Evolutionary conservation across 1,284 basidiomycete genomes (phyloP).

Genomic region (Trametes hirsuta): DNA sequence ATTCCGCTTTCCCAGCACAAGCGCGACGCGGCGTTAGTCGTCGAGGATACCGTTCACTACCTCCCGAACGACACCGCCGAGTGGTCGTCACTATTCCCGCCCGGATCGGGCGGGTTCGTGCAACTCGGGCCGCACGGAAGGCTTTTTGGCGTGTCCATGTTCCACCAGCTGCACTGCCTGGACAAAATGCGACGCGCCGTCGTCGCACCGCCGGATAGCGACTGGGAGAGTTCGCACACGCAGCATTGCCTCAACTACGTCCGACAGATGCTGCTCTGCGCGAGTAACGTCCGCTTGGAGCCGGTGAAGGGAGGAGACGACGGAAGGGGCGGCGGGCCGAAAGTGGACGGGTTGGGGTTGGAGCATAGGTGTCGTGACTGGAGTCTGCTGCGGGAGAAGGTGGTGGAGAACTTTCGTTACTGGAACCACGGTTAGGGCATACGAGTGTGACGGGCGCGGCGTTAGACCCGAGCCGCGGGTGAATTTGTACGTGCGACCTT

Average conservation of each 20-base stretch:
- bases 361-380: constrained; percentile 10
- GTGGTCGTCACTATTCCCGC: constrained; percentile 8
- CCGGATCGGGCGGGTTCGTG: constrained; percentile 29
- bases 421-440: no score
- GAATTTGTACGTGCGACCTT: no score
- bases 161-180: constrained; percentile 44
- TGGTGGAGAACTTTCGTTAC: neutral
- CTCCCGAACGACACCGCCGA: constrained; percentile 5
- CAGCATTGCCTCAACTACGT: constrained; percentile 15
- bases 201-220: neutral
- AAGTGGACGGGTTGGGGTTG: constrained; percentile 6
- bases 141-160: constrained; percentile 38
- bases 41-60: constrained; percentile 11
- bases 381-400: neutral
- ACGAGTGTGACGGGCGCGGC: no score
- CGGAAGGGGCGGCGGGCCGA: neutral
- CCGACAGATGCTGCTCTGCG: constrained; percentile 37
- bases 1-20: constrained; percentile 1
- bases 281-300: constrained; percentile 39
- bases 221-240: neutral
- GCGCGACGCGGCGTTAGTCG: constrained; percentile 1
- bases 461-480: no score
- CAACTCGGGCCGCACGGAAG: constrained; percentile 33
- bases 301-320: constrained; percentile 22
- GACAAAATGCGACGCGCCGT: constrained; percentile 25